A percentile compares a stretch with the other conserved stretches of the same genome.
phyloP scores from a whole-genome alignment of 2,329 filamentous ascomycete species.

The Lasiodiplodia citricola region DNA sequence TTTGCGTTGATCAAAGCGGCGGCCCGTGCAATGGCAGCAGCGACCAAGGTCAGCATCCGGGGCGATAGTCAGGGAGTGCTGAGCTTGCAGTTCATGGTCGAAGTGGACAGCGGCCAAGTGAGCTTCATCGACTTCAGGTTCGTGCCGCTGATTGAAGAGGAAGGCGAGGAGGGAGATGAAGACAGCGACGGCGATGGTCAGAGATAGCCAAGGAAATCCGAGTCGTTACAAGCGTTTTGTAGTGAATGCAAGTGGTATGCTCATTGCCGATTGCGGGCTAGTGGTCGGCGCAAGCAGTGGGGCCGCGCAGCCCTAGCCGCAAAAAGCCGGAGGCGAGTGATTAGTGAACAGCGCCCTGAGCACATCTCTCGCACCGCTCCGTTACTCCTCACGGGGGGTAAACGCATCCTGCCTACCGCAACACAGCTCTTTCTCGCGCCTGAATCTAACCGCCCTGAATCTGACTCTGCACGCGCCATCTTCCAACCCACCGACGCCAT shows the following conservation, averaged over 20 bases:
- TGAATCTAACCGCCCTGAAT: not conserved
- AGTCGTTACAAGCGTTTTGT: not conserved
- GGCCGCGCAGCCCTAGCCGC: slow-evolving; percentile 11
- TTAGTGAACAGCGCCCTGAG: slow-evolving; percentile 18
- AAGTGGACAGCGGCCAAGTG: slow-evolving; percentile 71
- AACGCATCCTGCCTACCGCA: slow-evolving; percentile 8
- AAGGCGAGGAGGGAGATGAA: slow-evolving; percentile 31
- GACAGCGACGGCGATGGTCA: slow-evolving; percentile 26
- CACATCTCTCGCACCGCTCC: slow-evolving; percentile 15
- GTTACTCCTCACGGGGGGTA: slow-evolving; percentile 15
- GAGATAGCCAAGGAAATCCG: slow-evolving; percentile 1
- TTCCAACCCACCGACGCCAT: not conserved
- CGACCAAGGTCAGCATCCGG: slow-evolving; percentile 89
- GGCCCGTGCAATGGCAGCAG: slow-evolving; percentile 87
- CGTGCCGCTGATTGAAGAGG: slow-evolving; percentile 67
- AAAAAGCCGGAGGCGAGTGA: slow-evolving; percentile 5
- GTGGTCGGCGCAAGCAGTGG: not conserved
- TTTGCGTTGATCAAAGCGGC: slow-evolving; percentile 87
- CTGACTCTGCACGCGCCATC: slow-evolving; percentile 18
- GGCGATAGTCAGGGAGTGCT: slow-evolving; percentile 88
- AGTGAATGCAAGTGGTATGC: not conserved
- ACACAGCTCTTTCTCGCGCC: not conserved
- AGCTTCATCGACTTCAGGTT: slow-evolving; percentile 86
- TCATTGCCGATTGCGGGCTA: slow-evolving; percentile 1
- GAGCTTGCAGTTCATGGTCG: slow-evolving; percentile 95